Evolutionary conservation across 495 filamentous ascomycete species (phyloP).

Genomic region (Penicillium roqueforti): DNA sequence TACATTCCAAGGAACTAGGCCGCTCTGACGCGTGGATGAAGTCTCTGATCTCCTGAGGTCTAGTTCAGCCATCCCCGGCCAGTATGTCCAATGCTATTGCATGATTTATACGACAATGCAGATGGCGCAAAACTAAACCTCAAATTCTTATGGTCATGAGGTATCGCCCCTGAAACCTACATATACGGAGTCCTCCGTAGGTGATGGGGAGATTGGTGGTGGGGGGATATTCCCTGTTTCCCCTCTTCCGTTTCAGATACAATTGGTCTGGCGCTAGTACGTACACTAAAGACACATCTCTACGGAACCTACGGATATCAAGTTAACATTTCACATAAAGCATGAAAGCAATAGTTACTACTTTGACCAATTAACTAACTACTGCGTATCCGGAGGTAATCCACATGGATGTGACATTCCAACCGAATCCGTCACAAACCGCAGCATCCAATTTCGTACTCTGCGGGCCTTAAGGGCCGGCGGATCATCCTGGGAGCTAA

Average conservation of each 20-base stretch:
- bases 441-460: slow-evolving; percentile 70
- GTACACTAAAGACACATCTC: no score
- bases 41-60: not conserved
- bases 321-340: not conserved
- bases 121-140: slow-evolving; percentile 13
- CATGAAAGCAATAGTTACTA: no score
- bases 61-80: slow-evolving; percentile 1
- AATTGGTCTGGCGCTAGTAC: no score
- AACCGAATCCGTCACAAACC: slow-evolving; percentile 56
- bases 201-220: slow-evolving; percentile 2
- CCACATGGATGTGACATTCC: slow-evolving; percentile 31
- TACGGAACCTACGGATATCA: no score
- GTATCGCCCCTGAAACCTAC: slow-evolving; percentile 16
- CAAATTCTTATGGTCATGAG: slow-evolving; percentile 18
- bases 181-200: no score
- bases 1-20: not conserved
- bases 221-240: slow-evolving; percentile 4
- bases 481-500: slow-evolving; percentile 37
- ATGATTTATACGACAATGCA: slow-evolving; percentile 12
- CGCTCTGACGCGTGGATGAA: not conserved
- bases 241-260: not conserved
- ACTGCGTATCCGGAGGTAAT: slow-evolving; percentile 51
- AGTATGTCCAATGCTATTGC: slow-evolving; percentile 8
- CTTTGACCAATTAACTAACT: slow-evolving; percentile 4
- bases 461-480: slow-evolving; percentile 59